These are phyloP conservation scores for Dactylorhiza incarnata DNA, from an alignment of 106 monocot species.

Conservation along the genomic window DNA sequence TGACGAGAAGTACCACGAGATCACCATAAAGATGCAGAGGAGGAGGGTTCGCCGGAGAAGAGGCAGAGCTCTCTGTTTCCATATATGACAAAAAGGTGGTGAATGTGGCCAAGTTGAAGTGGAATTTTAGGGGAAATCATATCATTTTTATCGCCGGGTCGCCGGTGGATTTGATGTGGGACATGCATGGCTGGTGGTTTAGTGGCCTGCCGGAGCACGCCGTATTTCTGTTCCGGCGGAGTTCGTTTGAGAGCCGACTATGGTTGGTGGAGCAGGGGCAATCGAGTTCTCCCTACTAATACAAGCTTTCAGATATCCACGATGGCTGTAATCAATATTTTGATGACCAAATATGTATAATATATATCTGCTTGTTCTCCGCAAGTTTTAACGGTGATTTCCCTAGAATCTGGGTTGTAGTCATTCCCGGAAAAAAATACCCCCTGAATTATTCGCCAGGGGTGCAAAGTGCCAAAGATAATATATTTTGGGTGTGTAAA, in stretches of 20 bases:
- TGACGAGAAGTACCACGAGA: conserved; percentile 31
- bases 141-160: conserved; percentile 57
- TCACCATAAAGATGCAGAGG: conserved; percentile 29
- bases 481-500: no score
- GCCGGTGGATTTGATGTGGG: conserved; percentile 88
- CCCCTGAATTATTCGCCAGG: no score
- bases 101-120: conserved; percentile 37
- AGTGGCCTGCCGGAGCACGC: conserved; percentile 18
- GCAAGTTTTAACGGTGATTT: no score
- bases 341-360: no score
- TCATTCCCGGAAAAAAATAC: no score
- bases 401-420: no score
- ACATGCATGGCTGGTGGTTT: conserved; percentile 58
- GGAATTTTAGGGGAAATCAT: conserved; percentile 77
- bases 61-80: conserved; percentile 50
- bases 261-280: conserved; percentile 65
- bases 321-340: no score
- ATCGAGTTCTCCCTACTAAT: conserved; percentile 55
- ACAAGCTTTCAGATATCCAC: conserved; percentile 33
- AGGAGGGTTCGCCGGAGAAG: conserved; percentile 1
- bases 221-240: conserved; percentile 59
- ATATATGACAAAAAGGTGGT: conserved; percentile 71
- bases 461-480: no score
- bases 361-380: no score
- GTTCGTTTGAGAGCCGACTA: conserved; percentile 45